A percentile compares a stretch with the other conserved stretches of the same genome.
phyloP scores from a whole-genome alignment of 805 yeast genomes.

The Cyberlindnera mrakii region DNA sequence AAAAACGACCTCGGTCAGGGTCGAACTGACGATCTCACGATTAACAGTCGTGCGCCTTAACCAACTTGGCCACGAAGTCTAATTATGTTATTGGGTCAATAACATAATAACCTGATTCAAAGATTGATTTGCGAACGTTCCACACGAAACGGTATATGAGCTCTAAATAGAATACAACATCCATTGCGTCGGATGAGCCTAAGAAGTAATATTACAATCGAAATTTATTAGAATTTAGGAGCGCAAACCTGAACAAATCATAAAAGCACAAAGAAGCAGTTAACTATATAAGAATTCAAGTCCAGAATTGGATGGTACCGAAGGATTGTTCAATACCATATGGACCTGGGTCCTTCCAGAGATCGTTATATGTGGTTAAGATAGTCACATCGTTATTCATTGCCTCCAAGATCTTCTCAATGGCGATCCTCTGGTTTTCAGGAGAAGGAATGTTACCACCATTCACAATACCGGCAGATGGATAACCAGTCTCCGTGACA shows the following conservation, averaged over 20 bases:
- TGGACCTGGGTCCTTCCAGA: constrained; percentile 82
- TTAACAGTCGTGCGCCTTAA: constrained; percentile 5
- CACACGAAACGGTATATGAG: too few species aligned
- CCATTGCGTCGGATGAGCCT: too few species aligned
- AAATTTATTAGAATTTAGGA: too few species aligned
- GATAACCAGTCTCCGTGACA: constrained; percentile 89
- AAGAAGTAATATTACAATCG: too few species aligned
- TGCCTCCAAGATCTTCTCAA: constrained; percentile 52
- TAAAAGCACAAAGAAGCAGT: too few species aligned
- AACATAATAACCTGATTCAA: too few species aligned
- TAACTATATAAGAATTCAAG: background rate
- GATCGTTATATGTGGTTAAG: constrained; percentile 75
- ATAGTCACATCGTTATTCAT: constrained; percentile 60
- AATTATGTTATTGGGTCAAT: background rate
- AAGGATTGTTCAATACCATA: constrained; percentile 85
- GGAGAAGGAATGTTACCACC: constrained; percentile 65
- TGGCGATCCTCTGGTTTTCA: constrained; percentile 68
- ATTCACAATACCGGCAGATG: constrained; percentile 62
- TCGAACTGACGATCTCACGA: constrained; percentile 4
- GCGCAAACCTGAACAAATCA: too few species aligned
- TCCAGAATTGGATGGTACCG: constrained; percentile 44
- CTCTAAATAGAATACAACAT: too few species aligned
- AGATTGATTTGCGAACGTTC: too few species aligned
- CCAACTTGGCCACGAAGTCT: constrained; percentile 6
- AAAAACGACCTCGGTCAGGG: constrained; percentile 5